phyloP scores from a whole-genome alignment of 306 rosid genomes.

The Luffa acutangula region DNA sequence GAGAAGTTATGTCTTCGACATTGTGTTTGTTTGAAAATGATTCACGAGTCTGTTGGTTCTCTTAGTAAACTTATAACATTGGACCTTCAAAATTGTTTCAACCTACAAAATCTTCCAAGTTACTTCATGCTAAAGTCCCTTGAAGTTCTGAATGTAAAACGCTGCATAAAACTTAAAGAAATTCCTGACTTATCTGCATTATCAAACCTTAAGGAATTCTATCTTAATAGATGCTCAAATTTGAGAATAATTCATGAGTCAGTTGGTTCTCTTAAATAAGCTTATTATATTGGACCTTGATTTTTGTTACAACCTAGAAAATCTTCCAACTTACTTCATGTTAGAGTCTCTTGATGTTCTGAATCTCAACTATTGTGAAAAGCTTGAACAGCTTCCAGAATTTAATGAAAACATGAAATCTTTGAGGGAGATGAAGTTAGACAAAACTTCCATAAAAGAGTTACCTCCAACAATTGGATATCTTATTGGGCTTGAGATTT shows the following conservation, averaged over 20 bases:
- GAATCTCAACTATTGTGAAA: too few relatives aligned
- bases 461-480: not conserved
- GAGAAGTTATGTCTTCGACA: not conserved
- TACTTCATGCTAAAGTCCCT: too few relatives aligned
- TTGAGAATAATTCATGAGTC: not conserved
- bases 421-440: not conserved
- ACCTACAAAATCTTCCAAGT: too few relatives aligned
- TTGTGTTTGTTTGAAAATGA: not conserved
- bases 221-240: not conserved
- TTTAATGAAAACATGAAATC: not conserved
- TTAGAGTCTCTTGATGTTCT: too few relatives aligned
- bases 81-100: not conserved
- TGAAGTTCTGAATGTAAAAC: too few relatives aligned
- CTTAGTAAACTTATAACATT: not conserved
- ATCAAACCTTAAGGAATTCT: not conserved
- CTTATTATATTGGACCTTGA: not conserved
- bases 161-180: not conserved
- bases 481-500: not conserved
- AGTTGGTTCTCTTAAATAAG: not conserved
- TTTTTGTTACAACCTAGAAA: not conserved
- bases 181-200: not conserved
- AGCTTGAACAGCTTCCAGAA: not conserved
- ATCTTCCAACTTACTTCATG: too few relatives aligned
- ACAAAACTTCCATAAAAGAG: not conserved
- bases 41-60: not conserved